Evolutionary conservation across 192 early-diverging fungal species (phyloP), one percentile per base, ranked within the genome.

Genomic region (Tieghemiomyces parasiticus): DNA sequence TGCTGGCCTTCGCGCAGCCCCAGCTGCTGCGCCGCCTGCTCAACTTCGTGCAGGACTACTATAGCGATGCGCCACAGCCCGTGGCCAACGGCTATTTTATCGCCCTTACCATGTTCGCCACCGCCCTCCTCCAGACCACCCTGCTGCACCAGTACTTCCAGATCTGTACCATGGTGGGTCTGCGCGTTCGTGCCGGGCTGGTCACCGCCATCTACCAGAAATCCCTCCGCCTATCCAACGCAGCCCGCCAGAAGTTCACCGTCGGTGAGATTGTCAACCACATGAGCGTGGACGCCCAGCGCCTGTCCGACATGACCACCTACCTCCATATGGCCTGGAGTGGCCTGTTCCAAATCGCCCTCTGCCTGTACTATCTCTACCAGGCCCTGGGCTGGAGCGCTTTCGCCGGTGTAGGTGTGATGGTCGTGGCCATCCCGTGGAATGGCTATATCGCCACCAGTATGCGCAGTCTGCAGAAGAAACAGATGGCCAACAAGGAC

Each of bases 121-220:
- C 81, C 46, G 86, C 85, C 61, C 34, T 88, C 12, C 64, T 73
- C 2, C 89, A 94, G 68, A 89, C 92, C 2, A 66, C 84, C 44
- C 70, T 91, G 13, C 73, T 92, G 32, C 90, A 94, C 63, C 91
- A 92, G 61, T 91, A 92, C 71, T 89, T 91, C 72, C 89, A 92
- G 59, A 66, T 80, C 52, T 90, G 87, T 63, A 80, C 89, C 63
- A 72, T 77, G 26, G 83, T 80, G 3, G 85, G 86, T 35, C 85
- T 89, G 81, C 80, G 80, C 47, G 67, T 82, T 28, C 82, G 83
- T 54, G 78, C 88, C 10, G 87, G 84, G 26, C 65, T 90, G 28
- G 81, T 86, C 33, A 80, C 89, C 0, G 81, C 87, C 30, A 85
- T 97, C 30, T 97, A 93, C 67, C 75, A 77, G 46, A 98, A 95